A percentile compares a stretch with the other conserved stretches of the same genome.
phyloP scores from a whole-genome alignment of 345 rosid genomes.

The Brassica rapa region DNA sequence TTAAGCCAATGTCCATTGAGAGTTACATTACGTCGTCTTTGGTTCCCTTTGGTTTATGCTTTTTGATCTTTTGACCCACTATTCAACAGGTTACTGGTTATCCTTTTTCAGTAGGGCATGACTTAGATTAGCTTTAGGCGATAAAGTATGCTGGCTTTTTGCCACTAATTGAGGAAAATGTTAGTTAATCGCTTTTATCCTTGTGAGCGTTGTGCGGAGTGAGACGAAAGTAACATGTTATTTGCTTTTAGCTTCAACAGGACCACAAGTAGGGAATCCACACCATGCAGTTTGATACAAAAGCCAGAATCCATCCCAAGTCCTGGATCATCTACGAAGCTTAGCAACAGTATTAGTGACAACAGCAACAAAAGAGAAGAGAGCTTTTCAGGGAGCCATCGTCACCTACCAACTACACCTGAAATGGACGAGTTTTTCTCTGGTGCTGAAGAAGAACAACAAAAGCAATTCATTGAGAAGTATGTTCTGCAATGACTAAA shows the following conservation, averaged over 20 bases:
- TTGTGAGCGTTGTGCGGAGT: slow-evolving; percentile 1
- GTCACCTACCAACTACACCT: slow-evolving; percentile 59
- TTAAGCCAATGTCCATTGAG: no score
- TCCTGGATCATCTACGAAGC: slow-evolving; percentile 42
- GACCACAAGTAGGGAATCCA: slow-evolving; percentile 73
- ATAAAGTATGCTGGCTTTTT: slow-evolving; percentile 34
- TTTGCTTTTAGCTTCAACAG: slow-evolving; percentile 46
- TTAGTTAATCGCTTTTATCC: slow-evolving; percentile 16
- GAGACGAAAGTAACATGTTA: slow-evolving; percentile 27
- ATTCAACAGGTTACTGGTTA: slow-evolving; percentile 5
- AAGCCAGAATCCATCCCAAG: slow-evolving; percentile 56
- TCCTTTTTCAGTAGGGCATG: slow-evolving; percentile 14
- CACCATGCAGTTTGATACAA: slow-evolving; percentile 85
- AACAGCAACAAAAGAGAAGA: slow-evolving; percentile 46
- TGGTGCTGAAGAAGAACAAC: slow-evolving; percentile 77
- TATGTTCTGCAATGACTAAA: no score
- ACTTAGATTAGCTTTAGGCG: slow-evolving; percentile 6
- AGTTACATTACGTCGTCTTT: background rate
- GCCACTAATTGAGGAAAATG: slow-evolving; percentile 33
- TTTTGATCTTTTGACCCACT: slow-evolving; percentile 23
- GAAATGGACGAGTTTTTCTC: slow-evolving; percentile 87
- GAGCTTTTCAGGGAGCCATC: slow-evolving; percentile 39
- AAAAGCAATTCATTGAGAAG: slow-evolving; percentile 57
- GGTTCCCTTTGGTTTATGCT: slow-evolving; percentile 1
- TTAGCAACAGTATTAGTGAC: slow-evolving; percentile 38